Conservation (phyloP, 2,329 filamentous ascomycete species). For the Colletotrichum theobromicola region DNA sequence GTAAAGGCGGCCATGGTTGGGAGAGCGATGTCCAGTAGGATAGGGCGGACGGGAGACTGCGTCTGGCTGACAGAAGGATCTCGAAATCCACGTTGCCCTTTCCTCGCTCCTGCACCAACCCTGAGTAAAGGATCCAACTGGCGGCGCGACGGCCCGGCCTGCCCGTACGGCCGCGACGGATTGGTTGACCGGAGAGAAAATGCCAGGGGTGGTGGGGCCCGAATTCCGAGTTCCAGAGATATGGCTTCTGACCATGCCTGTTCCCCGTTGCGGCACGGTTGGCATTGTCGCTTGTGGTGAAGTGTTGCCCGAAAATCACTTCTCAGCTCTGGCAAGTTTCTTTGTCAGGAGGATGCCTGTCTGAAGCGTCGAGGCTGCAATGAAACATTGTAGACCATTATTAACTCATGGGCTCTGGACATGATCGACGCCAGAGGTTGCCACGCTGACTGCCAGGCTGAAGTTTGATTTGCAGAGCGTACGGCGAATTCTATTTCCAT, state of each 20-base stretch:
- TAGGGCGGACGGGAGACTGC: neutral
- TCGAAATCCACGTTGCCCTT: neutral
- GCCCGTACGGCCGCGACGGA: neutral
- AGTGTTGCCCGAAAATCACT: neutral
- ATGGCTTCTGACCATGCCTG: neutral
- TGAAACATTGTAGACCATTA: neutral
- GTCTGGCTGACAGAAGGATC: neutral
- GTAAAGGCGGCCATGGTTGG: neutral
- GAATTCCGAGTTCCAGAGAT: conserved; percentile 10
- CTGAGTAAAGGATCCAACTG: neutral
- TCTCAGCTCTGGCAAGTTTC: neutral
- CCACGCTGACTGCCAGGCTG: neutral
- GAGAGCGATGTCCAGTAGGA: neutral
- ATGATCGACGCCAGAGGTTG: neutral
- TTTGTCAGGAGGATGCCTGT: neutral
- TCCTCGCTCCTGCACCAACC: neutral
- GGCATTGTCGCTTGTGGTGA: neutral
- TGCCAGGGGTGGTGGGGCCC: conserved; percentile 2
- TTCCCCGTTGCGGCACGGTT: neutral
- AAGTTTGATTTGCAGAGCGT: neutral
- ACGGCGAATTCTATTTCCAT: conserved; percentile 7
- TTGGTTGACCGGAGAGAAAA: conserved; percentile 8
- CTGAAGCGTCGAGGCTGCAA: neutral
- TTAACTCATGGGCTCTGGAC: neutral
- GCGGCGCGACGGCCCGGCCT: conserved; percentile 12